Base-by-base conservation (phyloP, 2,329 filamentous ascomycete species). In the Aspergillus piperis region DNA sequence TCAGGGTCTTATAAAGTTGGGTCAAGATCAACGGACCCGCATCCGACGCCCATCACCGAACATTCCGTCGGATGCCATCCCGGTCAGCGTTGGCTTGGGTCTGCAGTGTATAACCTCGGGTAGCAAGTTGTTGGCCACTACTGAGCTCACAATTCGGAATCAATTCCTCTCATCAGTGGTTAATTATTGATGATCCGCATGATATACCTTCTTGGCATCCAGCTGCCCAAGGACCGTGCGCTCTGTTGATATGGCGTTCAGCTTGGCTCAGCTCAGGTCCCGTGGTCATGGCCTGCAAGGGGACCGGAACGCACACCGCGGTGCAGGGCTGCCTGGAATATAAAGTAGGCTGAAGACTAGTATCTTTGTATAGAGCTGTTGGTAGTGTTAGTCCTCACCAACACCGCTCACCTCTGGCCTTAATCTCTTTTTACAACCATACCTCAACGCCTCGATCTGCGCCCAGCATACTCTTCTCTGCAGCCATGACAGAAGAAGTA, bases 71-170 rank as follows among this genome's bases (percentile, higher is more conserved):
- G 55, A 49, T 57, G 52, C 44, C 8, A 15, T 42, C 36, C 52
- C 59, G 52, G 8, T 27, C 19, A 30, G 15, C 10, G 23, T n/a
- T 54, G 21, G 5, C 3, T 8, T 52, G 17, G 41, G n/a, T 15
- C 7, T 36, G 23, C 17, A n/a, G 42, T 51, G 38, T 41, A 60
- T 59, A 61, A 65, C 60, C 57, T 63, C 61, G 60, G 57, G 50
- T 58, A 57, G 27, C 19, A 19, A 15, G 19, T 21, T 8, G 17
- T 36, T 10, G 15, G 3, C 39, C 41, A 51, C 13, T 8, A 21
- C 3, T 27, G 32, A 23, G 19, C n/a, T 19, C 8, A n/a, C 11
- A 36, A 11, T 17, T 30, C 56, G 57, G 62, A 60, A 64, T 42
- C 60, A 60, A 56, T 49, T 59, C 44, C 54, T 57, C 41, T 56